Conservation (phyloP, 768 basidiomycete genomes). For the Pleurotus salmoneostramineus region DNA sequence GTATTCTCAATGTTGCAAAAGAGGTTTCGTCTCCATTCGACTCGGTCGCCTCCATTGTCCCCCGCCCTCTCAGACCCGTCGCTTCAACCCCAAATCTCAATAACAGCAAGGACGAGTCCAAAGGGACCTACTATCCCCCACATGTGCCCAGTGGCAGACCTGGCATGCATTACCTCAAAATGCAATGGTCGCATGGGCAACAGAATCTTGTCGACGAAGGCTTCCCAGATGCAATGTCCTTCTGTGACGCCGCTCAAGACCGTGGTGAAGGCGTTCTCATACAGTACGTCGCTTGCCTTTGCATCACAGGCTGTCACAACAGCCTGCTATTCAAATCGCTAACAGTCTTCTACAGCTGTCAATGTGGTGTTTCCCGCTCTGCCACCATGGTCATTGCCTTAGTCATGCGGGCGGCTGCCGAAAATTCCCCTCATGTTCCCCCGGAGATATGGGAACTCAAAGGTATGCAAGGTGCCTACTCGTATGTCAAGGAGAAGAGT, state of each 20-base stretch:
- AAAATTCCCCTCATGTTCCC: conserved; percentile 59
- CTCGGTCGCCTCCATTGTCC: conserved; percentile 21
- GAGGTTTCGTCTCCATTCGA: conserved; percentile 80
- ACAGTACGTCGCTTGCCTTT: conserved; percentile 54
- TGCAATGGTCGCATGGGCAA: conserved; percentile 94
- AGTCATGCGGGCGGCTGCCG: conserved; percentile 89
- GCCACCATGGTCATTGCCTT: conserved; percentile 89
- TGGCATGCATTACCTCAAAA: conserved; percentile 82
- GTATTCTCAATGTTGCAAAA: conserved; percentile 90
- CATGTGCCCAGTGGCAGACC: conserved; percentile 69
- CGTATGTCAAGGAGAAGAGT: conserved; percentile 87
- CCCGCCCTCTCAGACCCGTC: conserved; percentile 52
- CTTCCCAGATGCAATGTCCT: conserved; percentile 77
- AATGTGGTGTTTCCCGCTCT: conserved; percentile 90
- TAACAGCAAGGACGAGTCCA: conserved; percentile 25
- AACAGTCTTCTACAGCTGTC: conserved; percentile 55
- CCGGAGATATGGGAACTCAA: conserved; percentile 74
- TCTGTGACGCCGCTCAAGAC: conserved; percentile 71
- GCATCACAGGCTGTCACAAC: conserved; percentile 10
- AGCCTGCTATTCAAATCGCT: conserved; percentile 12
- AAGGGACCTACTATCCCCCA: conserved; percentile 62
- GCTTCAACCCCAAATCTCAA: conserved; percentile 67
- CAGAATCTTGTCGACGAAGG: conserved; percentile 78
- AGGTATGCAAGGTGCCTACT: conserved; percentile 88
- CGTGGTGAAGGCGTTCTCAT: conserved; percentile 80